A percentile compares a stretch with the other conserved stretches of the same genome.
Conservation (phyloP, 345 rosid species). For the Moringa oleifera region DNA sequence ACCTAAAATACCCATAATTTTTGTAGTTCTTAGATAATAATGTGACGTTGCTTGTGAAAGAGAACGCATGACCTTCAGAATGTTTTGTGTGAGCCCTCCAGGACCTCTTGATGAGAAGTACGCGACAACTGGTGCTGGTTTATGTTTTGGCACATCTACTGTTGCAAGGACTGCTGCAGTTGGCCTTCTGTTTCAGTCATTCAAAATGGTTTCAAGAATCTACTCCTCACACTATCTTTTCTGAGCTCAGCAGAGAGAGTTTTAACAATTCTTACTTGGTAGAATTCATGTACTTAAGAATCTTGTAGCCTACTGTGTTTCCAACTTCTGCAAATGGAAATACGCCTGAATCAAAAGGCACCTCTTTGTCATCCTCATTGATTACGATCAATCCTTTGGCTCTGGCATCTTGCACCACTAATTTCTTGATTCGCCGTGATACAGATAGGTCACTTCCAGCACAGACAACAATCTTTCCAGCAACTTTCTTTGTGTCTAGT, state of each 20-base stretch:
- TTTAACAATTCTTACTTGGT: conserved; percentile 55
- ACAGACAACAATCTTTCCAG: conserved; percentile 60
- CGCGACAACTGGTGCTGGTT: conserved; percentile 82
- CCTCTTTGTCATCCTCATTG: conserved; percentile 25
- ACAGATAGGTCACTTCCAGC: conserved; percentile 23
- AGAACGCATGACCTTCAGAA: conserved; percentile 55
- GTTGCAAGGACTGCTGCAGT: conserved; percentile 54
- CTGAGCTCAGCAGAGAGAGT: too few relatives aligned
- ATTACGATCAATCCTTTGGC: conserved; percentile 63
- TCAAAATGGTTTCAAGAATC: too few relatives aligned
- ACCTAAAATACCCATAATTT: too few relatives aligned
- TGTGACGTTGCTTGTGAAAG: neutral
- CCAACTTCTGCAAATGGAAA: conserved; percentile 62
- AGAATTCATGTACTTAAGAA: conserved; percentile 46
- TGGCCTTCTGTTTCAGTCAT: conserved; percentile 32
- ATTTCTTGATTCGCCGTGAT: conserved; percentile 38
- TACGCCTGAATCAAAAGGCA: conserved; percentile 53
- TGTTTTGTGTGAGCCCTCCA: conserved; percentile 51
- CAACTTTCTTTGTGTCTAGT: conserved; percentile 49
- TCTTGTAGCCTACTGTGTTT: conserved; percentile 32
- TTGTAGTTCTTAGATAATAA: too few relatives aligned
- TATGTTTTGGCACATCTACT: conserved; percentile 25
- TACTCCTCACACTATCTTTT: too few relatives aligned
- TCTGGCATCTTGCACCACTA: conserved; percentile 58
- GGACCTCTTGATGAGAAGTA: conserved; percentile 86